phyloP scores from a whole-genome alignment of 2,329 filamentous ascomycete genomes.

The Phaeosphaeriaceae sp. region DNA sequence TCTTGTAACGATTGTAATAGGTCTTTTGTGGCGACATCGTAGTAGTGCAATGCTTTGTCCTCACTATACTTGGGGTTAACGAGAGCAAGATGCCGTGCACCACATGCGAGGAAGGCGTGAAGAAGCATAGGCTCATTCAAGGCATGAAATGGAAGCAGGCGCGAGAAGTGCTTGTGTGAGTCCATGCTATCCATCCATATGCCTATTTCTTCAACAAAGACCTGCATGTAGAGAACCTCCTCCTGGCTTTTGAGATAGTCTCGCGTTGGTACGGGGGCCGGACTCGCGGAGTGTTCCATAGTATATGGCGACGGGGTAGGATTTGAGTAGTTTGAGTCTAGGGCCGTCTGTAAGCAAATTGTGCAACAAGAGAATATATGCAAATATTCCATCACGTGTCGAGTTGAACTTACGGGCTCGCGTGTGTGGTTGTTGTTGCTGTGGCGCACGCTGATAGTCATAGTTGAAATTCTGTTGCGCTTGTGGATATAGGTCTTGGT shows the following conservation, averaged over 20 bases:
- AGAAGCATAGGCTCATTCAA: conserved; percentile 85
- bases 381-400: neutral
- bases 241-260: conserved; percentile 76
- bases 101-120: conserved; percentile 87
- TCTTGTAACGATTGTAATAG: conserved; percentile 80
- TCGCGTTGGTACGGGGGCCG: conserved; percentile 46
- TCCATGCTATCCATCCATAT: conserved; percentile 96
- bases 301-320: conserved; percentile 32
- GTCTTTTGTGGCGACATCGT: conserved; percentile 82
- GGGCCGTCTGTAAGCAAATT: conserved; percentile 12
- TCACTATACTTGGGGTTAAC: conserved; percentile 73
- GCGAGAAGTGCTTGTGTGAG: conserved; percentile 82
- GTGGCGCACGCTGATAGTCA: conserved; percentile 36
- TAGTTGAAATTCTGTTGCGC: conserved; percentile 48
- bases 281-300: conserved; percentile 32
- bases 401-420: conserved; percentile 26
- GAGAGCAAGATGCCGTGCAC: conserved; percentile 78
- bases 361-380: neutral
- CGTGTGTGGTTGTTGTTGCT: conserved; percentile 29
- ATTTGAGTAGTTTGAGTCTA: conserved; percentile 35
- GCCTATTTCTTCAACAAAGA: conserved; percentile 88
- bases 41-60: conserved; percentile 81
- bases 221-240: conserved; percentile 87
- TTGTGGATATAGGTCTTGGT: conserved; percentile 55
- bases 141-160: conserved; percentile 81